Conservation (phyloP, 768 basidiomycete genomes). For the Chiua virens region DNA sequence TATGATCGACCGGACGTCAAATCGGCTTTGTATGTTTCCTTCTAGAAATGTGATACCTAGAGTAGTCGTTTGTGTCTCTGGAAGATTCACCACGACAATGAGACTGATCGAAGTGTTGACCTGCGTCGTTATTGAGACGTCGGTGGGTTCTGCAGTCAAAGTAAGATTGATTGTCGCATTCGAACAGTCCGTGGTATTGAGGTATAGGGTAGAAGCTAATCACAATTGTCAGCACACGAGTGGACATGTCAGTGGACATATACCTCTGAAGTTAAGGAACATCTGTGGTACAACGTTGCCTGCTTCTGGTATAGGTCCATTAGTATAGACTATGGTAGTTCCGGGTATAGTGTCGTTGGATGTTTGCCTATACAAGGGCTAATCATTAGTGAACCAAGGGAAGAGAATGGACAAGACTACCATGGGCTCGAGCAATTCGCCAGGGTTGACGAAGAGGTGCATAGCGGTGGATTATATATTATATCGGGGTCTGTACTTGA, state of each 20-base stretch:
- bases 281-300: constrained; percentile 53
- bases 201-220: constrained; percentile 44
- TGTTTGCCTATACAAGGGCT: constrained; percentile 22
- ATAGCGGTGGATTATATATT: constrained; percentile 28
- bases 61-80: constrained; percentile 39
- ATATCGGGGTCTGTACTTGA: constrained; percentile 23
- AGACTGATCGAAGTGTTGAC: constrained; percentile 44
- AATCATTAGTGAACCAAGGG: background rate
- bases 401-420: background rate
- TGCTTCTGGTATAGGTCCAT: constrained; percentile 43
- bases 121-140: constrained; percentile 34
- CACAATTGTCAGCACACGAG: constrained; percentile 2
- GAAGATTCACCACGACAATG: constrained; percentile 41
- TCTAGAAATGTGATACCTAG: constrained; percentile 43
- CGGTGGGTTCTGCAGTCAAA: constrained; percentile 37
- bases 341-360: constrained; percentile 15
- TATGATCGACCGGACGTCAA: constrained; percentile 40
- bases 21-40: constrained; percentile 24
- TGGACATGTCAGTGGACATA: background rate
- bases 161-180: constrained; percentile 56
- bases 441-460: constrained; percentile 7
- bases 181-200: constrained; percentile 44
- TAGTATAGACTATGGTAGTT: constrained; percentile 31
- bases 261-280: constrained; percentile 57
- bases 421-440: constrained; percentile 28